phyloP scores from a whole-genome alignment of 352 stramenopile species.

The Pythium aristosporum region DNA sequence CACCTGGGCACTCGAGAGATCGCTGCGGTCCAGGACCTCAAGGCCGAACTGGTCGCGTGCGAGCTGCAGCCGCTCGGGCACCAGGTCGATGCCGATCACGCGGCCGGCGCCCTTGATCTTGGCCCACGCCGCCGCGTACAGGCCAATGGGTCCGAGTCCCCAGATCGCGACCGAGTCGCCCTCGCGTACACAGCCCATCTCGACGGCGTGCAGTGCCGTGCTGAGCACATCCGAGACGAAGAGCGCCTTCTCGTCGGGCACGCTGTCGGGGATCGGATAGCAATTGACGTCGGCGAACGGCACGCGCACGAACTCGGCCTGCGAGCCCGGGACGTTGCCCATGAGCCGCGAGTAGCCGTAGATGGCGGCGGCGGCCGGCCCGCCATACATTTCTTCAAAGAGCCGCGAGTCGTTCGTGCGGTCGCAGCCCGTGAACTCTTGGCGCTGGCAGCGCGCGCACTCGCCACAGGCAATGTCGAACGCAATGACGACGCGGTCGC shows the following conservation, averaged over 20 bases:
- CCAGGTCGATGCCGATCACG: conserved; percentile 56
- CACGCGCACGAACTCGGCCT: conserved; percentile 77
- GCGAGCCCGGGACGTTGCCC: conserved; percentile 59
- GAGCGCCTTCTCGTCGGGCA: conserved; percentile 67
- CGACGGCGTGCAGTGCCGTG: conserved; percentile 55
- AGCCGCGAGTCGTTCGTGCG: conserved; percentile 67
- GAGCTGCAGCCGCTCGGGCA: conserved; percentile 48
- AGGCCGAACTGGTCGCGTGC: conserved; percentile 57
- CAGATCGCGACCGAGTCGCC: conserved; percentile 62
- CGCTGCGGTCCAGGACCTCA: conserved; percentile 57
- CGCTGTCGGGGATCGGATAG: conserved; percentile 50
- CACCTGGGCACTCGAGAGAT: conserved; percentile 45
- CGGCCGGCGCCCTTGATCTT: conserved; percentile 62
- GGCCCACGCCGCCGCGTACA: conserved; percentile 57
- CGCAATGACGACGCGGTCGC: conserved; percentile 75
- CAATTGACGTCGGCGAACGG: conserved; percentile 73
- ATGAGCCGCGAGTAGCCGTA: conserved; percentile 55
- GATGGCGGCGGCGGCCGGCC: conserved; percentile 60
- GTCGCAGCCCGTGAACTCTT: conserved; percentile 66
- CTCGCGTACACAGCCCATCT: conserved; percentile 47
- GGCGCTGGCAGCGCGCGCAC: conserved; percentile 61
- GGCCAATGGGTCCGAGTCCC: conserved; percentile 59
- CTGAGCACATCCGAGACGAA: conserved; percentile 42
- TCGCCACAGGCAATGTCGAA: conserved; percentile 69
- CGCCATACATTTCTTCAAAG: conserved; percentile 62